Evolutionary conservation across 192 early-diverging fungal species (phyloP).

Genomic region (Backusella luteola): DNA sequence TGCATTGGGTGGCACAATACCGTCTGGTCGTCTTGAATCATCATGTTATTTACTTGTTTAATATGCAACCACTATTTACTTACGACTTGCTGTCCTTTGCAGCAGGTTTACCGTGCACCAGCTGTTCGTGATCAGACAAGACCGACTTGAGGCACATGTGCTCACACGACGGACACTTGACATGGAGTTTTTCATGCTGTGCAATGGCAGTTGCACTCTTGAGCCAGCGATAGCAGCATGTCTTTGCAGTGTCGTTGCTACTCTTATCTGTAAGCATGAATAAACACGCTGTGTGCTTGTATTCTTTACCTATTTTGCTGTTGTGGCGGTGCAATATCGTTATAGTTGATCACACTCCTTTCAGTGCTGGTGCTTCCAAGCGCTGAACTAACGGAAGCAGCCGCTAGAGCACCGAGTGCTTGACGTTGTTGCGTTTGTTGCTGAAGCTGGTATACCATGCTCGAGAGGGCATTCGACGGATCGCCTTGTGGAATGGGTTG

Average conservation of each 20-base stretch:
- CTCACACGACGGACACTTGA: conserved; percentile 23
- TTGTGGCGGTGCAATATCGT: background rate
- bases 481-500: conserved; percentile 8
- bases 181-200: conserved; percentile 25
- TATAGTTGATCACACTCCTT: conserved; percentile 13
- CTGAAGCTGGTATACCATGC: conserved; percentile 10
- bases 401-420: conserved; percentile 15
- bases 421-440: conserved; percentile 21
- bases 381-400: conserved; percentile 15
- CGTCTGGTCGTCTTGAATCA: conserved; percentile 18
- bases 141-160: conserved; percentile 12
- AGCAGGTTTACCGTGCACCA: background rate
- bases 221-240: conserved; percentile 16
- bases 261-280: background rate
- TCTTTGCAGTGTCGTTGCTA: background rate
- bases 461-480: background rate
- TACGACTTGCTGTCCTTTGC: conserved; percentile 14
- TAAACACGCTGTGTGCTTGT: background rate
- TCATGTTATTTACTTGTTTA: background rate
- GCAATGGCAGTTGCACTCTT: conserved; percentile 12
- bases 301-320: background rate
- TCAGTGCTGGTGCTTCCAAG: background rate
- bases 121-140: conserved; percentile 5
- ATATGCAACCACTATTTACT: background rate
- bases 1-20: conserved; percentile 30